Evolutionary conservation across 2,329 filamentous ascomycete genomes (phyloP).

Genomic region (Neonectria coccinea): DNA sequence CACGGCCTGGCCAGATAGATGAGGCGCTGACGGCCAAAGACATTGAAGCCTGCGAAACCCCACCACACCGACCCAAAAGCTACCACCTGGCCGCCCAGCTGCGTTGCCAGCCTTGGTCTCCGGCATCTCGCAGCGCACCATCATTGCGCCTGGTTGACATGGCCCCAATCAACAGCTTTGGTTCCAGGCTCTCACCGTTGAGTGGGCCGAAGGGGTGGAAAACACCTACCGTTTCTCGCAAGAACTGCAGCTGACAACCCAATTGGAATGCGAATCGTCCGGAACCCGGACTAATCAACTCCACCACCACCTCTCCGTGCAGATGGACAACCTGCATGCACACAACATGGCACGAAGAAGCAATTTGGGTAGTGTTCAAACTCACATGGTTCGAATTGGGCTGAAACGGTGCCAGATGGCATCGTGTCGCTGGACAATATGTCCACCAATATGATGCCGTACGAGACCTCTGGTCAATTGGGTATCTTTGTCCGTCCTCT

Average conservation of each 20-base stretch:
- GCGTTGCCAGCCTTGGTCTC: conserved; percentile 22
- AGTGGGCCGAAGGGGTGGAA: conserved; percentile 31
- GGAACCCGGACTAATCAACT: conserved; percentile 40
- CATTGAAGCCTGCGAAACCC: conserved; percentile 22
- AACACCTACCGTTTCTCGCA: conserved; percentile 33
- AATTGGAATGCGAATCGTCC: conserved; percentile 41
- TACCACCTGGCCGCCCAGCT: conserved; percentile 6
- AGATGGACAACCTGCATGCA: conserved; percentile 38
- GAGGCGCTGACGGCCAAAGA: conserved; percentile 20
- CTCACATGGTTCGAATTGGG: conserved; percentile 41
- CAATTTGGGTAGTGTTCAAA: conserved; percentile 39
- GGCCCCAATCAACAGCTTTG: conserved; percentile 34
- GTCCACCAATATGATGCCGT: conserved; percentile 38
- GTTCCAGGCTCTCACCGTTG: conserved; percentile 21
- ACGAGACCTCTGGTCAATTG: conserved; percentile 39
- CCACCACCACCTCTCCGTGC: conserved; percentile 40
- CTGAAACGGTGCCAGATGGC: conserved; percentile 59
- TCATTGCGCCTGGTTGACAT: conserved; percentile 33
- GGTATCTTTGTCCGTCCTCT: conserved; percentile 43
- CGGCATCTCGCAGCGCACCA: conserved; percentile 19
- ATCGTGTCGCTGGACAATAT: conserved; percentile 57
- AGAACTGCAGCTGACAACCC: conserved; percentile 36
- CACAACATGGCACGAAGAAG: conserved; percentile 35
- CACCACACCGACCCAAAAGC: conserved; percentile 17
- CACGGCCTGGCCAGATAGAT: conserved; percentile 1